Evolutionary conservation across 139 green algal genomes (phyloP).

Genomic region (Protoeuglena noctilucae): DNA sequence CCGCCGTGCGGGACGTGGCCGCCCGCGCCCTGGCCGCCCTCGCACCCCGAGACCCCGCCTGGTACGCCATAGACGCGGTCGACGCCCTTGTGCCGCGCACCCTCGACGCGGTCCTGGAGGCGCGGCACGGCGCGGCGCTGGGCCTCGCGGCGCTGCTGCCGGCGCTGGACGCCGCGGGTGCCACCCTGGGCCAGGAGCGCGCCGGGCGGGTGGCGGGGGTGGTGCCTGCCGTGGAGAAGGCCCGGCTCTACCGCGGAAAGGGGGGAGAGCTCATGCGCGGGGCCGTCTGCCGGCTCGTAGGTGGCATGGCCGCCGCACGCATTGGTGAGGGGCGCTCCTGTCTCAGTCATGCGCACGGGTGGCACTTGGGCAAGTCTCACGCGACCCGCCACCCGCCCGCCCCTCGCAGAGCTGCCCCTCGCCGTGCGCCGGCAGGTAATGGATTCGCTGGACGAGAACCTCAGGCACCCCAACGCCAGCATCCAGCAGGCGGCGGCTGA

Average conservation of each 20-base stretch:
- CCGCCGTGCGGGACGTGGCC: constrained; percentile 53
- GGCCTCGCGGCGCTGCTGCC: constrained; percentile 55
- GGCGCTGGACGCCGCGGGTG: constrained; percentile 23
- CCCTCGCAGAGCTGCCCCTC: constrained; percentile 21
- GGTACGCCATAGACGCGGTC: constrained; percentile 14
- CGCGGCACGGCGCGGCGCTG: constrained; percentile 58
- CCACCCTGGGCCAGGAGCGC: neutral
- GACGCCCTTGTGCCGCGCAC: constrained; percentile 33
- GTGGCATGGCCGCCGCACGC: constrained; percentile 11
- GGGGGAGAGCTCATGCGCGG: constrained; percentile 77
- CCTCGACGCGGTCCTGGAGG: constrained; percentile 35
- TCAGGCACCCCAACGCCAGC: constrained; percentile 43
- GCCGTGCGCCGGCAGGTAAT: constrained; percentile 15
- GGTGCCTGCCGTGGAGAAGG: constrained; percentile 39
- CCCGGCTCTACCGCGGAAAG: constrained; percentile 64
- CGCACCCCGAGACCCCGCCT: constrained; percentile 24
- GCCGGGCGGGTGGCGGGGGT: constrained; percentile 13
- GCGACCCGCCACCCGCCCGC: neutral
- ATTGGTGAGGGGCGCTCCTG: too few relatives aligned
- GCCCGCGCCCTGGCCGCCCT: constrained; percentile 50
- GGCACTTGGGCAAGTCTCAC: neutral
- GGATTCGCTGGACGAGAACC: constrained; percentile 47
- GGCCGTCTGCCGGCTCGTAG: constrained; percentile 42
- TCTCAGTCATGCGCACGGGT: too few relatives aligned
- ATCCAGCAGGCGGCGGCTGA: constrained; percentile 42